phyloP scores from a whole-genome alignment of 2,329 filamentous ascomycete genomes.

The Falciphora oryzae region DNA sequence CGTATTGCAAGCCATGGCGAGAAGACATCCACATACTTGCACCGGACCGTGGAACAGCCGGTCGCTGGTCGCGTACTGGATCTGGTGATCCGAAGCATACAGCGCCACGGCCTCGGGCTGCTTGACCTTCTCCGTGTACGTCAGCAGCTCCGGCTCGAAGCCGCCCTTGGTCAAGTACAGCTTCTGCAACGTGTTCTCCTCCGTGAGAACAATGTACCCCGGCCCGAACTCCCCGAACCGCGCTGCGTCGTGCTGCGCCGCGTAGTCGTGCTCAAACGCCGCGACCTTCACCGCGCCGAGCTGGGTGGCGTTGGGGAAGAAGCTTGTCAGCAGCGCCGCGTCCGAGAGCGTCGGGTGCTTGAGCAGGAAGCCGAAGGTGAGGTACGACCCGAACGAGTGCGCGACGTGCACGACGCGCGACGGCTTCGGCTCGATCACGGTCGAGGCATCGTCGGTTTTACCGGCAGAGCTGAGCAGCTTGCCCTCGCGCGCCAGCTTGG shows the following conservation, averaged over 20 bases:
- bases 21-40: too few species aligned
- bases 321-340: conserved; percentile 33
- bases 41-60: too few species aligned
- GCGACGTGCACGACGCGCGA: conserved; percentile 21
- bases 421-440: conserved; percentile 20
- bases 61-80: too few species aligned
- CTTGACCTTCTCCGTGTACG: too few species aligned
- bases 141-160: not conserved
- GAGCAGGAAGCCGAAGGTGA: conserved; percentile 24
- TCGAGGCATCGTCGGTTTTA: conserved; percentile 14
- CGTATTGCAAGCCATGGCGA: not conserved
- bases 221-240: too few species aligned
- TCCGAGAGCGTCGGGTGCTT: conserved; percentile 29
- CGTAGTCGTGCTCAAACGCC: too few species aligned
- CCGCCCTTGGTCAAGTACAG: conserved; percentile 6
- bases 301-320: conserved; percentile 16
- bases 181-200: too few species aligned
- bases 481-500: conserved; percentile 28
- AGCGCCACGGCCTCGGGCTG: too few species aligned
- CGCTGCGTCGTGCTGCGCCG: too few species aligned
- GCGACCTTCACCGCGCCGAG: conserved; percentile 9
- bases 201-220: too few species aligned
- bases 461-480: conserved; percentile 21
- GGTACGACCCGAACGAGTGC: conserved; percentile 17
- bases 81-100: too few species aligned